Evolutionary conservation across 148 eudicot genomes (phyloP).

Genomic region (Spergularia bocconei): DNA sequence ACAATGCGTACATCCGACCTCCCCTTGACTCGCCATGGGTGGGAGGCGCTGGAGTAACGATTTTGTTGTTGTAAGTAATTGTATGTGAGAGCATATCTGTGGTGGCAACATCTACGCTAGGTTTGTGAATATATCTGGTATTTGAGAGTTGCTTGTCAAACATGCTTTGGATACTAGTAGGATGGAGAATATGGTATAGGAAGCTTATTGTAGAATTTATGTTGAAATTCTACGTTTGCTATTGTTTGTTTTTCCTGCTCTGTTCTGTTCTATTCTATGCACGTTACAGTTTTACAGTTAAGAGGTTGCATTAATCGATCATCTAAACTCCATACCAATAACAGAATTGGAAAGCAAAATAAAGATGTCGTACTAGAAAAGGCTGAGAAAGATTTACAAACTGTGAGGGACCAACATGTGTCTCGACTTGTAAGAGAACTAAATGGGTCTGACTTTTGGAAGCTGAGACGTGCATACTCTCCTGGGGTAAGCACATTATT

Average conservation of each 20-base stretch:
- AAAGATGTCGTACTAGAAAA: conserved; percentile 75
- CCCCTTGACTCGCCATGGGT: no score
- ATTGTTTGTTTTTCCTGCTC: neutral
- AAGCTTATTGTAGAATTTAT: neutral
- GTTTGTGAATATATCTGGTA: neutral
- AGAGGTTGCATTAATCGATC: conserved; percentile 1
- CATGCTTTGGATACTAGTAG: neutral
- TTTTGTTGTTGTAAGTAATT: neutral
- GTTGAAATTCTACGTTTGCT: neutral
- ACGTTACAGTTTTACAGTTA: neutral
- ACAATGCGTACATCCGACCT: no score
- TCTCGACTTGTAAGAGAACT: conserved; percentile 74
- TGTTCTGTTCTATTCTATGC: conserved; percentile 2
- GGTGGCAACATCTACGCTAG: no score
- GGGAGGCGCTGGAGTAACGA: no score
- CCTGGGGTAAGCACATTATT: conserved; percentile 72
- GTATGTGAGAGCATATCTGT: no score
- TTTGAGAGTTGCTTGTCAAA: neutral
- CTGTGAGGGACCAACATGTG: conserved; percentile 69
- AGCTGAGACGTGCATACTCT: conserved; percentile 90
- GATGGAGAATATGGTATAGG: neutral
- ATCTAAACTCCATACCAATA: conserved; percentile 8
- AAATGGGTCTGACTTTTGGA: conserved; percentile 89
- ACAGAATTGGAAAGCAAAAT: conserved; percentile 84
- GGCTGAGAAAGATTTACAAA: conserved; percentile 88